Evolutionary conservation across 768 basidiomycete genomes (phyloP).

Genomic region (Lyophyllum atratum): DNA sequence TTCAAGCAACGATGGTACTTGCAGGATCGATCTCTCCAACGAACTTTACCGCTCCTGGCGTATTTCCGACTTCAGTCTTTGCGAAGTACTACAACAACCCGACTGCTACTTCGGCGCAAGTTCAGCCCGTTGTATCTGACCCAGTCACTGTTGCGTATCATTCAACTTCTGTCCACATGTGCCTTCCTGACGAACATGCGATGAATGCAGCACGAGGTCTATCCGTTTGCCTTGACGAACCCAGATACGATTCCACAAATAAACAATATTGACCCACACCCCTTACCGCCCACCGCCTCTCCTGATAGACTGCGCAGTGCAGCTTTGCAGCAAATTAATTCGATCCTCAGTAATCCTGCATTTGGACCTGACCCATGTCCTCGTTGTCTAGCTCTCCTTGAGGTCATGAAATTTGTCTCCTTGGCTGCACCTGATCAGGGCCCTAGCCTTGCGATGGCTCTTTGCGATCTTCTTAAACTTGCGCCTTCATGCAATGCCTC

Average conservation of each 20-base stretch:
- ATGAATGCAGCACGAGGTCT: conserved; percentile 50
- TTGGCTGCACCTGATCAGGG: conserved; percentile 64
- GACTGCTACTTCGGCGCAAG: conserved; percentile 70
- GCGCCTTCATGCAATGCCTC: conserved; percentile 48
- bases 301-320: conserved; percentile 45
- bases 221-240: conserved; percentile 62
- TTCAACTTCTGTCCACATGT: neutral
- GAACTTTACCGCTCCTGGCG: conserved; percentile 59
- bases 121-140: conserved; percentile 78
- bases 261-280: conserved; percentile 64
- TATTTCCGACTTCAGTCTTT: conserved; percentile 68
- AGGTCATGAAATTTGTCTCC: conserved; percentile 66
- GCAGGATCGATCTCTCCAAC: conserved; percentile 34
- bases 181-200: neutral
- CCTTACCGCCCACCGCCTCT: conserved; percentile 59
- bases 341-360: conserved; percentile 52
- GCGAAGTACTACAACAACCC: conserved; percentile 71
- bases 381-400: conserved; percentile 59
- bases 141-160: conserved; percentile 54
- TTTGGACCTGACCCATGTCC: conserved; percentile 59
- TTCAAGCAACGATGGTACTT: conserved; percentile 7
- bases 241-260: conserved; percentile 60
- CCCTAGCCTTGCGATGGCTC: conserved; percentile 52
- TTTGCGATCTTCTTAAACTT: conserved; percentile 65
- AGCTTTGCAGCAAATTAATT: conserved; percentile 58